phyloP scores from a whole-genome alignment of 2,329 filamentous ascomycete genomes.

The Trichoderma hamatum region DNA sequence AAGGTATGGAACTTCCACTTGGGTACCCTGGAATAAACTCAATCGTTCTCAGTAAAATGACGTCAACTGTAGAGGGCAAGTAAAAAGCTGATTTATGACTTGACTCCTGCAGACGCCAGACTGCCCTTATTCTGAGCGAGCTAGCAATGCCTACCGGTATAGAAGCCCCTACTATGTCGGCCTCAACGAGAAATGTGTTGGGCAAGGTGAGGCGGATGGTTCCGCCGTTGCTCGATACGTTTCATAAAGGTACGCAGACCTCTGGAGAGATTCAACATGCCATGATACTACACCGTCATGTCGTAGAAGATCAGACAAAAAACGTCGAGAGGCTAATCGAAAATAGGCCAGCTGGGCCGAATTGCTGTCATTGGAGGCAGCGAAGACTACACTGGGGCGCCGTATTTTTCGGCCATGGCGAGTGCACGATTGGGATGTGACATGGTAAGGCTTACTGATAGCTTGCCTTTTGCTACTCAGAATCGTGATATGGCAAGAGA shows the following conservation, averaged over 20 bases:
- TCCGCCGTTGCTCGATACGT: constrained; percentile 90
- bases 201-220: constrained; percentile 84
- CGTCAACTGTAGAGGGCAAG: not conserved
- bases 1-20: not conserved
- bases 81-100: not conserved
- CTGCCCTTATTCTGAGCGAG: not conserved
- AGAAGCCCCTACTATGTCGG: constrained; percentile 58
- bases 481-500: not conserved
- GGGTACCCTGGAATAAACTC: not conserved
- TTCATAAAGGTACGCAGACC: constrained; percentile 82
- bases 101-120: not conserved
- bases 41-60: not conserved
- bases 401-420: constrained; percentile 97
- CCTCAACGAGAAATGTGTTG: constrained; percentile 74
- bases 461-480: not conserved
- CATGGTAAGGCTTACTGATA: constrained; percentile 62
- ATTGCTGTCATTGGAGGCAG: constrained; percentile 94
- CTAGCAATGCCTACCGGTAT: constrained; percentile 33
- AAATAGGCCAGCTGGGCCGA: constrained; percentile 81
- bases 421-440: constrained; percentile 88
- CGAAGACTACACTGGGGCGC: constrained; percentile 94
- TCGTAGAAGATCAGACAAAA: not conserved
- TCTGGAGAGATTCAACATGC: not conserved
- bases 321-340: constrained; percentile 25
- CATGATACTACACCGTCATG: too few species aligned